A percentile compares a stretch with the other conserved stretches of the same genome.
phyloP scores from a whole-genome alignment of 371 early-diverging fungal species.

The Mucor velutinosus region DNA sequence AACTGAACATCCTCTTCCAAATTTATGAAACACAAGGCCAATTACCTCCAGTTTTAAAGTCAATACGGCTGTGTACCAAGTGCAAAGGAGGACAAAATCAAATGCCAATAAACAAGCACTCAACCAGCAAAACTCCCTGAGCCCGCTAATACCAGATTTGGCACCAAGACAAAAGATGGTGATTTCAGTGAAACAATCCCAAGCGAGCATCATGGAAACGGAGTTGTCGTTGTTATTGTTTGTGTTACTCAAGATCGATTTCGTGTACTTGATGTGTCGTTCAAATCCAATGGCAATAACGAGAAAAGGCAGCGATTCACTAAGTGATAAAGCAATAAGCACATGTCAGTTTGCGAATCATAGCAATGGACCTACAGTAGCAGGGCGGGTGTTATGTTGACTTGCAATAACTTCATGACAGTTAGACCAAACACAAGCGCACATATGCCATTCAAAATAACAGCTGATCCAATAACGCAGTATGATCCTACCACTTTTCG shows the following conservation, averaged over 20 bases:
- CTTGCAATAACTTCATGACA: constrained; percentile 1
- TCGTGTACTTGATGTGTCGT: constrained; percentile 80
- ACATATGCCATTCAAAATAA: background rate
- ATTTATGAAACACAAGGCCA: background rate
- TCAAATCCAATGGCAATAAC: constrained; percentile 90
- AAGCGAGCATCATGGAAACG: constrained; percentile 26
- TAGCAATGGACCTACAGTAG: background rate
- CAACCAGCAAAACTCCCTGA: constrained; percentile 79
- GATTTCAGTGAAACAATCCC: constrained; percentile 83
- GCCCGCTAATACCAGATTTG: constrained; percentile 69
- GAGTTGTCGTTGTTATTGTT: constrained; percentile 20
- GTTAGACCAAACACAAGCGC: background rate
- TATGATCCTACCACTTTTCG: constrained; percentile 63
- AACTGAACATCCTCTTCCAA: background rate
- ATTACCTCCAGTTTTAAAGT: constrained; percentile 81
- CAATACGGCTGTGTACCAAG: constrained; percentile 81
- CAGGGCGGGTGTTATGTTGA: background rate
- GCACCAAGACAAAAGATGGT: constrained; percentile 75
- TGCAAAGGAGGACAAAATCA: constrained; percentile 76
- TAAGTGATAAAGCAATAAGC: constrained; percentile 39
- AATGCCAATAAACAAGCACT: constrained; percentile 32
- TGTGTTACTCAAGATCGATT: constrained; percentile 57
- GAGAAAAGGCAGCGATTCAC: constrained; percentile 88
- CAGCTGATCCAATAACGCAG: background rate
- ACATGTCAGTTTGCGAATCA: constrained; percentile 6